Conservation (phyloP, 345 rosid genomes). For the Populus ilicifolia region DNA sequence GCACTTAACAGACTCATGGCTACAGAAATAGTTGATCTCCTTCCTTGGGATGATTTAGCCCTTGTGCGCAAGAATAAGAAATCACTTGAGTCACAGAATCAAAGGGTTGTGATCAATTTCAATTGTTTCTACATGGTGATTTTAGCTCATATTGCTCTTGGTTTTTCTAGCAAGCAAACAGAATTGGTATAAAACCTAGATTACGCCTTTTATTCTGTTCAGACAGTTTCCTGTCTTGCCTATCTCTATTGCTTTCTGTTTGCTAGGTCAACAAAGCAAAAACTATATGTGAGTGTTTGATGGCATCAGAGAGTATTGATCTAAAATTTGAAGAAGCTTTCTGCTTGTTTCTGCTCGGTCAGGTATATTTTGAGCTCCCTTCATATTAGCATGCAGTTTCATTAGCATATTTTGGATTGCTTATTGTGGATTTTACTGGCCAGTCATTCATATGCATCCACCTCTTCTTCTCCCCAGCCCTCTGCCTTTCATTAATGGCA, state of each 20-base stretch:
- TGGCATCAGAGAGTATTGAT: constrained; percentile 75
- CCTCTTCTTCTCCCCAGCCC: neutral
- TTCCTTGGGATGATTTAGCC: constrained; percentile 83
- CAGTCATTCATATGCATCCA: neutral
- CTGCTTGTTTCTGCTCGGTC: constrained; percentile 79
- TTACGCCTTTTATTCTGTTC: constrained; percentile 9
- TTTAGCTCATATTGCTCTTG: constrained; percentile 81
- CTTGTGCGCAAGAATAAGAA: constrained; percentile 72
- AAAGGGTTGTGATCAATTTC: constrained; percentile 79
- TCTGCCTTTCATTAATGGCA: neutral
- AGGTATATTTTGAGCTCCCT: constrained; percentile 43
- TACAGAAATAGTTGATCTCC: constrained; percentile 78
- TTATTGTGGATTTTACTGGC: neutral
- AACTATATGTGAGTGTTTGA: constrained; percentile 70
- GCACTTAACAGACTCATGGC: constrained; percentile 78
- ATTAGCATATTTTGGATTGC: constrained; percentile 1
- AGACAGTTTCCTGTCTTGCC: neutral
- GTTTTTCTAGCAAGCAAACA: constrained; percentile 74
- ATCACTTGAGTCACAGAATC: constrained; percentile 91
- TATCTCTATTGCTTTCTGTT: neutral
- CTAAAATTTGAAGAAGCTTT: constrained; percentile 86
- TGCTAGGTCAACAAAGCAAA: constrained; percentile 73
- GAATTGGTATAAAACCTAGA: constrained; percentile 52
- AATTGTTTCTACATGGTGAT: constrained; percentile 66
- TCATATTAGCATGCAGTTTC: constrained; percentile 3